Evolutionary conservation across 768 basidiomycete species (phyloP), one percentile per base, ranked within the genome.

Genomic region (Termitomyces eurrhizus): DNA sequence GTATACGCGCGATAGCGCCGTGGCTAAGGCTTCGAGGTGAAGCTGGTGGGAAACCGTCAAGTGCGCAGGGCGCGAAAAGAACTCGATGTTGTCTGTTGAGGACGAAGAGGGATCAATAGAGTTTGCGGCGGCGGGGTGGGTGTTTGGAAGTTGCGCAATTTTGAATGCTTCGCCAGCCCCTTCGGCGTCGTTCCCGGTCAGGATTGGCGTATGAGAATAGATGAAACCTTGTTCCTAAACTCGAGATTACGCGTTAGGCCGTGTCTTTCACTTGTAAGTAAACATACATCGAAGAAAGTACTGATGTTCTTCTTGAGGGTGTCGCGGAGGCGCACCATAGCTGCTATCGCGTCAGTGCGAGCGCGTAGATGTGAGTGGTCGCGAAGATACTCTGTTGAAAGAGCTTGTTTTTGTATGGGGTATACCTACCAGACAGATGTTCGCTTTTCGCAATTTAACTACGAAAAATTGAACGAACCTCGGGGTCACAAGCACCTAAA

Each of bases 41-140:
- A 99, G 83, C 73, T 99, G 97, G 39, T 94, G 90, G 1, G 95
- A 98, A 8, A 98, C 97, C 1, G 95, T 96, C 35, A 99, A 83
- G 71, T 91, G 91, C 18, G 94, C 84, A 1, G 87, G 86, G 33
- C 79, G 79, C 26, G 80, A 80, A 74, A 95, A 94, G 73, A 94
- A 93, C 67, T 90, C 86, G 55, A 57, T 11, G 36, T 69, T 35
- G 65, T 59, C 45, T 37, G 65, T 53, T 8, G 66, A 57, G 7
- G 70, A 24, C 12, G 65, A 11, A 39, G 59, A 7, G 32, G 57
- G 52, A 18, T 61, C 18, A 51, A 46, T 21, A 35, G 35, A 41
- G 49, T 42, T 18, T n/a, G 64, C 33, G 3, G 62, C 24, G 33
- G 72, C 68, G 33, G 73, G 72, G 58, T 75, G 74, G 21, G 65